Conservation (phyloP, 139 green algal species). For the Tetratostichococcus sp. region DNA sequence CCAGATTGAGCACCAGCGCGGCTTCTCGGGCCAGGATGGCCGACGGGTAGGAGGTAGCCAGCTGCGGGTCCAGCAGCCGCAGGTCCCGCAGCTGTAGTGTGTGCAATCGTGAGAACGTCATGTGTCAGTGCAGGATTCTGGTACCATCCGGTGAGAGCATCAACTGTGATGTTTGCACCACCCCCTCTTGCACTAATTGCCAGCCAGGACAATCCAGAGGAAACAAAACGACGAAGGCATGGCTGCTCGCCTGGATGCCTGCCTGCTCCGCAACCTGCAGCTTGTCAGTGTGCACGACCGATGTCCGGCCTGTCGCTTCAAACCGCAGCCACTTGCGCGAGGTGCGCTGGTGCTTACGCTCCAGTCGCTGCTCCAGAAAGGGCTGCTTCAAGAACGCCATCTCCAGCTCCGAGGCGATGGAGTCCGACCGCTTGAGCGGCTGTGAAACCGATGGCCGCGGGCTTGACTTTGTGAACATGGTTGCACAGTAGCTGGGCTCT, state of each 20-base stretch:
- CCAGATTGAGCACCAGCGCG: slow-evolving; percentile 37
- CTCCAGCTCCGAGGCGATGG: background rate
- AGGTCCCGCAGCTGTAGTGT: slow-evolving; percentile 2
- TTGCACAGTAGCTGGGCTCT: background rate
- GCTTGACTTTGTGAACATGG: background rate
- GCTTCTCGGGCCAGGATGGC: slow-evolving; percentile 39
- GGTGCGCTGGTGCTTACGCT: slow-evolving; percentile 1
- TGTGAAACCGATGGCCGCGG: background rate
- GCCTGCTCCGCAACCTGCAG: slow-evolving; percentile 16
- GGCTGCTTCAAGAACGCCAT: background rate
- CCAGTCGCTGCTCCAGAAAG: slow-evolving; percentile 23
- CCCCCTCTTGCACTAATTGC: too few species aligned
- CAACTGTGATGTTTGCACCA: too few species aligned
- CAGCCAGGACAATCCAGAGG: too few species aligned
- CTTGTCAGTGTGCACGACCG: slow-evolving; percentile 13
- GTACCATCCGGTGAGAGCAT: too few species aligned
- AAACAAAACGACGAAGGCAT: too few species aligned
- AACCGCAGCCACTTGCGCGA: background rate
- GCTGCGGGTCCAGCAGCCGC: slow-evolving; percentile 34
- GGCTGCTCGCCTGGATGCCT: slow-evolving; percentile 11
- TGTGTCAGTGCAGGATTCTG: too few species aligned
- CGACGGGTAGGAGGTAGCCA: slow-evolving; percentile 40
- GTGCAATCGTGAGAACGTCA: too few species aligned
- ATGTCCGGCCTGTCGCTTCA: background rate
- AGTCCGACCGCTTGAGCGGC: background rate